A percentile compares a stretch with the other conserved stretches of the same genome.
These are phyloP conservation scores for Mayamaea pseudoterrestris DNA, from an alignment of 108 stramenopile species.

Conservation along the genomic window DNA sequence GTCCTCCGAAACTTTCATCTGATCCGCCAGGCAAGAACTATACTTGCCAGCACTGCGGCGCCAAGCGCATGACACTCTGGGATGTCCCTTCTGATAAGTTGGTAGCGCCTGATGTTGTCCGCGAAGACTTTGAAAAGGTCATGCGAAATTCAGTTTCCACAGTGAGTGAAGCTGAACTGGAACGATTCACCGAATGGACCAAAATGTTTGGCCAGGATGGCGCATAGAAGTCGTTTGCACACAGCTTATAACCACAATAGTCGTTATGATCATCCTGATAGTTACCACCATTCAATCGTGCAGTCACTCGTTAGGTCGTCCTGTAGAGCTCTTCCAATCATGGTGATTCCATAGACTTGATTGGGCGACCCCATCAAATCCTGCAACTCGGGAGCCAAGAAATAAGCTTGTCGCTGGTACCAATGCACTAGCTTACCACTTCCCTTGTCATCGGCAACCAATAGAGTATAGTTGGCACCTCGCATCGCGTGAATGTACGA, in stretches of 20 bases:
- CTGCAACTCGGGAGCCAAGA: conserved; percentile 50
- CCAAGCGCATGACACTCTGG: conserved; percentile 83
- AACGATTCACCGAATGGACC: conserved; percentile 92
- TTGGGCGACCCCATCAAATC: conserved; percentile 51
- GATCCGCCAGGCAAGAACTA: conserved; percentile 55
- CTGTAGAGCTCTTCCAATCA: conserved; percentile 56
- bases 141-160: conserved; percentile 66
- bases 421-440: conserved; percentile 51
- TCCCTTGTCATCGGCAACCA: conserved; percentile 71
- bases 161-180: conserved; percentile 87
- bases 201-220: conserved; percentile 96
- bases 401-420: conserved; percentile 55
- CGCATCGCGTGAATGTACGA: conserved; percentile 50
- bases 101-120: conserved; percentile 54
- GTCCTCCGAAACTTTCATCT: conserved; percentile 78
- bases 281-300: conserved; percentile 57
- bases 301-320: conserved; percentile 29
- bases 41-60: conserved; percentile 80
- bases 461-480: conserved; percentile 53
- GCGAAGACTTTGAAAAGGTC: conserved; percentile 66
- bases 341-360: conserved; percentile 44
- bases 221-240: conserved; percentile 28
- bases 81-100: conserved; percentile 82
- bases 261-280: not conserved
- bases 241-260: too few species aligned